Evolutionary conservation across 1,284 basidiomycete genomes (phyloP).

Genomic region (Tremellales sp.): DNA sequence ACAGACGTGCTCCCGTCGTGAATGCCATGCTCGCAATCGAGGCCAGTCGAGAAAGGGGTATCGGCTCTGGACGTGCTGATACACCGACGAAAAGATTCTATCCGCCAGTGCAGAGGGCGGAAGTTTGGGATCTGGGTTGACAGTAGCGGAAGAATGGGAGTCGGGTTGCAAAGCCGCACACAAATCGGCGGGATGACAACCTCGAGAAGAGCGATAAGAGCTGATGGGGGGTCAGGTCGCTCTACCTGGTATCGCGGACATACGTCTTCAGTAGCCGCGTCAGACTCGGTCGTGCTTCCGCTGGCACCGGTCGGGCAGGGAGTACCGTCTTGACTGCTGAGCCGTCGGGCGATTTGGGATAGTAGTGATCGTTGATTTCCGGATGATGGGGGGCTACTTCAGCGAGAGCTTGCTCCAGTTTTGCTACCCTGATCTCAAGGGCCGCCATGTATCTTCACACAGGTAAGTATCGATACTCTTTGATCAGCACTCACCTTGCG

Average conservation of each 20-base stretch:
- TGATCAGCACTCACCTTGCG: conserved; percentile 5
- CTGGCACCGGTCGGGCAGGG: background rate
- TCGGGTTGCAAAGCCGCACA: conserved; percentile 9
- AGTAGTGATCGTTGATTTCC: conserved; percentile 17
- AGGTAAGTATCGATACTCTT: background rate
- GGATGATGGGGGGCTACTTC: conserved; percentile 11
- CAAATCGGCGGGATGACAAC: background rate
- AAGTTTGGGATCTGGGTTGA: conserved; percentile 13
- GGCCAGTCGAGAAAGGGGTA: conserved; percentile 18
- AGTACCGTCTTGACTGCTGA: background rate
- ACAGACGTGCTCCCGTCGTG: conserved; percentile 4
- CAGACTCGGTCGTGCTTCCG: background rate
- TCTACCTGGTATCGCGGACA: background rate
- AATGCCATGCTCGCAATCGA: conserved; percentile 10
- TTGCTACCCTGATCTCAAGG: conserved; percentile 12
- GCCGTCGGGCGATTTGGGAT: too few species aligned
- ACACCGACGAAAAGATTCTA: conserved; percentile 5
- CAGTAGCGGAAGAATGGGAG: conserved; percentile 2
- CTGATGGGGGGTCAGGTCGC: background rate
- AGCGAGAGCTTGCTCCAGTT: conserved; percentile 13
- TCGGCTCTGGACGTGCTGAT: conserved; percentile 13
- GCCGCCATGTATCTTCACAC: conserved; percentile 16
- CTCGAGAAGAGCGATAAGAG: too few species aligned
- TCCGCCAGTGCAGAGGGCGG: conserved; percentile 9
- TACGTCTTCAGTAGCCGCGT: too few species aligned